Base-by-base conservation (phyloP, 345 rosid genomes). In the Acer campestre region DNA sequence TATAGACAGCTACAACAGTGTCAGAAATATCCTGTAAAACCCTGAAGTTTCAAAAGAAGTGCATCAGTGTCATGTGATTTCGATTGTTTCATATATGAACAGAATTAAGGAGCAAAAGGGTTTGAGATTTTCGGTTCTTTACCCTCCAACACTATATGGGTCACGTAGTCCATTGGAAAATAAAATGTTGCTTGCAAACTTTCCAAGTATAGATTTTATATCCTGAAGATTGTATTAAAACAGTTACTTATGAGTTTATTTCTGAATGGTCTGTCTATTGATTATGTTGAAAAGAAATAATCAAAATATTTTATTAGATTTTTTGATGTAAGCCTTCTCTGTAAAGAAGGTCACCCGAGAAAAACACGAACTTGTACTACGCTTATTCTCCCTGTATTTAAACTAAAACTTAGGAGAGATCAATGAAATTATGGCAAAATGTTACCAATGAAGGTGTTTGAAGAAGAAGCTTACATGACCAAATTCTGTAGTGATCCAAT, bases 141-240 rank as follows among this genome's bases (percentile, higher is more conserved):
- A 86, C 89, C 88, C 91, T 80, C 87, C 86, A 2, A 74, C 75
- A 42, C 88, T 84, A 22, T 83, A 88, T 3, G 91, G 91, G 46
- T 86, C 91, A 23, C 79, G 73, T 18, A 86, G 69, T 68, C 89
- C 87, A 73, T 86, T 83, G 56, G 91, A 81, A 68, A 85, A 88
- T 11, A 88, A 85, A 14, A 88, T 88, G 84, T 88, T 85, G 88
- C 86, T 85, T 38, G 82, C 89, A 71, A 89, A 89, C 64, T 64
- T 78, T 68, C 42, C 49, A 0, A 84, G 86, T 12, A 81, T 79
- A 42, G 84, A 75, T 70, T 84, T 87, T 75, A 87, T 76, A 73
- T 84, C 81, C 92, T 85, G 86, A 22, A 55, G 12, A 66, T 66
- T 58, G 49, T 38, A 27, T 49, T 7, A 49, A 16, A 61, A 38